Evolutionary conservation across 352 stramenopile species (phyloP).

Genomic region (Globisporangium barbulae): DNA sequence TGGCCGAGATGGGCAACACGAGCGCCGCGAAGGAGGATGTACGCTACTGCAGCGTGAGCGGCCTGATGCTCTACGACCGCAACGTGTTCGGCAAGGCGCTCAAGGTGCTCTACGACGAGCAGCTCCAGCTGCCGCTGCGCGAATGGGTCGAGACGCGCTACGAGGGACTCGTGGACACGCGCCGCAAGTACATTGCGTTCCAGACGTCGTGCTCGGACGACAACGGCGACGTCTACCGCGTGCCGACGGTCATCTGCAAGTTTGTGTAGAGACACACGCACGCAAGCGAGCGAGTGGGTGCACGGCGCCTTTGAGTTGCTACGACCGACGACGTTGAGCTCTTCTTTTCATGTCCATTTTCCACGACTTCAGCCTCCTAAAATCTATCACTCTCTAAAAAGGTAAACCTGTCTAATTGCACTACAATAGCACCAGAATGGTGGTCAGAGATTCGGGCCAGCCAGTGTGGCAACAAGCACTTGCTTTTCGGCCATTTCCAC

Average conservation of each 20-base stretch:
- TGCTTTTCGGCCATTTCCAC: background rate
- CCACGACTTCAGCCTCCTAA: too few relatives aligned
- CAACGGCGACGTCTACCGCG: conserved; percentile 76
- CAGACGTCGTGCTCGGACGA: conserved; percentile 85
- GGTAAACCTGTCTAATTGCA: too few relatives aligned
- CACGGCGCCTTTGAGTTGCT: too few relatives aligned
- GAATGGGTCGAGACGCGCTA: conserved; percentile 75
- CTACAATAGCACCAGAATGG: too few relatives aligned
- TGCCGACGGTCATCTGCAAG: conserved; percentile 86
- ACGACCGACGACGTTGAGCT: too few relatives aligned
- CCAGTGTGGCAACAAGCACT: background rate
- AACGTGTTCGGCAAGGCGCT: conserved; percentile 71
- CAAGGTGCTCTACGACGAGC: conserved; percentile 65
- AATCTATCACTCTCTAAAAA: too few relatives aligned
- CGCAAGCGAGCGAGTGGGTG: background rate
- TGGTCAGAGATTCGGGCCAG: background rate
- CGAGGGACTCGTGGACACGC: conserved; percentile 77
- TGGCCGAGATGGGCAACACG: conserved; percentile 69
- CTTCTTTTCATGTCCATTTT: too few relatives aligned
- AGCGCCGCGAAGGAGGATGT: conserved; percentile 53
- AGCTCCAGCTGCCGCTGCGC: conserved; percentile 54
- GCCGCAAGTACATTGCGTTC: conserved; percentile 80
- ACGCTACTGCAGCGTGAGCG: conserved; percentile 65
- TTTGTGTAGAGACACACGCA: conserved; percentile 42
- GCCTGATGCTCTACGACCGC: conserved; percentile 85